Conservation (phyloP, 2,329 filamentous ascomycete genomes). For the Chlorencoelia australis region DNA sequence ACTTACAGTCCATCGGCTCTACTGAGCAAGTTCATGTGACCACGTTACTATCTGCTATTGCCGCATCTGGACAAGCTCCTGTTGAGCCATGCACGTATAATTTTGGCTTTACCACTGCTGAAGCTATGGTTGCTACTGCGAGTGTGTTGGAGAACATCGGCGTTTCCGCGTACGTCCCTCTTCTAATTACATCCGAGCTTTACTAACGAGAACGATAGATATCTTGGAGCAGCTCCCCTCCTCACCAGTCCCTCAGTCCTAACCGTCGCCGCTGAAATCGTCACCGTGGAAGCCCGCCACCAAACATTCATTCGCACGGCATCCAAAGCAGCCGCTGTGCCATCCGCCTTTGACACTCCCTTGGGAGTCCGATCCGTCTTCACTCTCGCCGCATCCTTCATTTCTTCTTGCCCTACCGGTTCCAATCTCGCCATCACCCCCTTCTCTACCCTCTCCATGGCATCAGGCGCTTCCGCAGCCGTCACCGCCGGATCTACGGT, state of each 20-base stretch:
- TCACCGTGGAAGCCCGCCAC: conserved; percentile 64
- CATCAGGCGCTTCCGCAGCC: conserved; percentile 30
- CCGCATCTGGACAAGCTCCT: conserved; percentile 51
- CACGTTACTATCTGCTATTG: conserved; percentile 49
- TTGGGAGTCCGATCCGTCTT: conserved; percentile 61
- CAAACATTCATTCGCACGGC: conserved; percentile 61
- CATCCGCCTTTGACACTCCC: conserved; percentile 60
- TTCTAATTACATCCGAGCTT: not conserved
- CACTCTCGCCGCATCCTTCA: conserved; percentile 64
- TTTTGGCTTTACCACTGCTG: conserved; percentile 57
- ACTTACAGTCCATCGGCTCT: conserved; percentile 50
- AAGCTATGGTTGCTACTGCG: conserved; percentile 58
- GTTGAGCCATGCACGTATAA: conserved; percentile 63
- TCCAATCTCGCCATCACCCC: conserved; percentile 53
- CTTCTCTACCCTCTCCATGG: conserved; percentile 49
- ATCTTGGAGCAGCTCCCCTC: conserved; percentile 59
- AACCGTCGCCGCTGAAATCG: conserved; percentile 56
- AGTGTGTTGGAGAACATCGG: conserved; percentile 63
- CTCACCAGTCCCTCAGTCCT: conserved; percentile 51
- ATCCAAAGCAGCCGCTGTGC: conserved; percentile 46
- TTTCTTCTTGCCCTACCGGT: conserved; percentile 56
- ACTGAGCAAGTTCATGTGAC: conserved; percentile 56
- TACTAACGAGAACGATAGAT: conserved; percentile 26
- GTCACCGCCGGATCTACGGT: conserved; percentile 34
- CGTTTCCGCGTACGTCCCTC: conserved; percentile 50